phyloP scores from a whole-genome alignment of 331 rosid genomes.

The Erythrophleum ivorense region DNA sequence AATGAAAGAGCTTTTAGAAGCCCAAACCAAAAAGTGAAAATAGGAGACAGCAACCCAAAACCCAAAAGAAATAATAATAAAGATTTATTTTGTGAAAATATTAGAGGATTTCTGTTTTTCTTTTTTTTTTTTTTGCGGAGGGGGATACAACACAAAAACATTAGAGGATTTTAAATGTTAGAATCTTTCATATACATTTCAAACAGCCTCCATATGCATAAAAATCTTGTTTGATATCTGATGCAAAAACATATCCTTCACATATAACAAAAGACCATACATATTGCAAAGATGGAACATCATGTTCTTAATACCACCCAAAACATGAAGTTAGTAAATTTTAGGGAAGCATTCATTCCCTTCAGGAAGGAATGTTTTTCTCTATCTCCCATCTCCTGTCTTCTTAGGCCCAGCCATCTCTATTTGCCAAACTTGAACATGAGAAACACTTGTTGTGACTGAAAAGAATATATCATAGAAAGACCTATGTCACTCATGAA shows the following conservation, averaged over 20 bases:
- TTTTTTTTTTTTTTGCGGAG: no score
- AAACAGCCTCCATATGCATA: background rate
- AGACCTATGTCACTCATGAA: slow-evolving; percentile 6
- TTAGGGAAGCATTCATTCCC: slow-evolving; percentile 10
- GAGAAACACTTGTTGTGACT: background rate
- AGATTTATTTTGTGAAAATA: no score
- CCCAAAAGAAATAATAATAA: no score
- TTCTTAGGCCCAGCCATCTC: background rate
- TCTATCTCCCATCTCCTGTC: background rate
- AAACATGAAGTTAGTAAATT: background rate
- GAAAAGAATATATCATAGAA: slow-evolving; percentile 6
- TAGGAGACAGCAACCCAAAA: no score
- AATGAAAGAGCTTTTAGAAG: no score
- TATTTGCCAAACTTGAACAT: slow-evolving; percentile 1
- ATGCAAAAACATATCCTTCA: background rate
- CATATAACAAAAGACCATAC: background rate
- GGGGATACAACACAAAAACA: no score
- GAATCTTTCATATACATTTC: background rate
- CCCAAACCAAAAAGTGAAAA: no score
- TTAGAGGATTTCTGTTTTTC: no score
- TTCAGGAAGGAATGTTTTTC: background rate
- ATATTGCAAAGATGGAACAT: background rate
- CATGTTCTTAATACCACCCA: background rate
- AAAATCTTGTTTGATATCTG: background rate
- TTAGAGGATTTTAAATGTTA: no score